These are phyloP conservation scores for Schizochytrium sp. DNA, from an alignment of 108 stramenopile genomes.

Conservation along the genomic window DNA sequence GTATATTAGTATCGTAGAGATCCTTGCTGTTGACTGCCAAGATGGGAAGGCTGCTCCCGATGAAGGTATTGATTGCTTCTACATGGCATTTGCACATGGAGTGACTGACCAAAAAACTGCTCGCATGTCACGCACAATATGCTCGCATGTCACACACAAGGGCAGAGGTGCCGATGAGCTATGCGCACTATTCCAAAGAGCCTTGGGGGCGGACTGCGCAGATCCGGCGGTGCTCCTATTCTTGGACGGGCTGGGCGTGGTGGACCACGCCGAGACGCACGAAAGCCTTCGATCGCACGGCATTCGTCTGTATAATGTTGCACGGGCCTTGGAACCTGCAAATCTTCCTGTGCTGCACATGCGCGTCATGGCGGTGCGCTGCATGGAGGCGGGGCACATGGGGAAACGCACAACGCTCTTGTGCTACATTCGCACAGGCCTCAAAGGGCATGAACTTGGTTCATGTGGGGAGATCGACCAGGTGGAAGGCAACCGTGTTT, in stretches of 20 bases:
- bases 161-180: neutral
- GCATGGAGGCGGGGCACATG: slow-evolving; percentile 1
- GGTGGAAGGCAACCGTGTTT: neutral
- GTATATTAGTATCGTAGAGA: too few species aligned
- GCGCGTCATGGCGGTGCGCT: neutral
- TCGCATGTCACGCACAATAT: neutral
- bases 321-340: neutral
- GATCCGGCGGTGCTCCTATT: neutral
- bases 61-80: too few species aligned
- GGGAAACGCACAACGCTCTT: neutral
- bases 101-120: too few species aligned
- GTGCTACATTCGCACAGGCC: neutral
- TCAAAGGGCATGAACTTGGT: neutral
- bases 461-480: neutral
- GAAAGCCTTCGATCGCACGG: neutral
- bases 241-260: neutral
- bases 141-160: neutral
- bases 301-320: neutral
- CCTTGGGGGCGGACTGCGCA: neutral
- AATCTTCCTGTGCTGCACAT: neutral
- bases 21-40: too few species aligned
- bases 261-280: neutral
- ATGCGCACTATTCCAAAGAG: neutral
- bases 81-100: too few species aligned
- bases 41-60: too few species aligned